A percentile compares a stretch with the other conserved stretches of the same genome.
phyloP scores from a whole-genome alignment of 2,329 filamentous ascomycete genomes.

The Allantophomopsis cytisporea region DNA sequence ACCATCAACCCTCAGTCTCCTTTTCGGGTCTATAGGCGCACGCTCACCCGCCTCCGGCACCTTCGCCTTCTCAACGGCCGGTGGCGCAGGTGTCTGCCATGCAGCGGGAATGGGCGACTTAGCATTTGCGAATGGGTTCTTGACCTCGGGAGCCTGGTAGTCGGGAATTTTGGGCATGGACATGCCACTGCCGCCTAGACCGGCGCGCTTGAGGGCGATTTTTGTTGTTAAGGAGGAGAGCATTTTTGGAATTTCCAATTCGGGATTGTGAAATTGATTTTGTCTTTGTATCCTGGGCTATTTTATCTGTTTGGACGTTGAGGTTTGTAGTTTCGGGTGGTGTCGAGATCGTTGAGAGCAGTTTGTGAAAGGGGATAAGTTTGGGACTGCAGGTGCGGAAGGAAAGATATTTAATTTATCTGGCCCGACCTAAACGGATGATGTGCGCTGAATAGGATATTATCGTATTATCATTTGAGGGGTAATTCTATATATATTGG shows the following conservation, averaged over 20 bases:
- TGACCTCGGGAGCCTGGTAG: slow-evolving; percentile 1
- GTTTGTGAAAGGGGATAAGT: too few species aligned
- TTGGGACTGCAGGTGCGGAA: too few species aligned
- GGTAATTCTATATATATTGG: too few species aligned
- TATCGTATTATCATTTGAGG: too few species aligned
- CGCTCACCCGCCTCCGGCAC: slow-evolving; percentile 10
- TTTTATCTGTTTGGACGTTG: too few species aligned
- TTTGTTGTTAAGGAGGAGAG: slow-evolving; percentile 17
- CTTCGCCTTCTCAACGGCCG: slow-evolving; percentile 12
- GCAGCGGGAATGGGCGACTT: slow-evolving; percentile 11
- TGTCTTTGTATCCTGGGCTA: too few species aligned
- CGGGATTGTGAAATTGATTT: background rate
- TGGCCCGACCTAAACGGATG: too few species aligned
- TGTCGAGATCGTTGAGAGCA: background rate
- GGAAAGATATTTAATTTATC: too few species aligned
- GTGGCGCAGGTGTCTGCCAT: slow-evolving; percentile 14
- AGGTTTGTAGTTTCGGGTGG: background rate
- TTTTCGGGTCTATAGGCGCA: slow-evolving; percentile 10
- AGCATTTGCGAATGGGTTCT: slow-evolving; percentile 15
- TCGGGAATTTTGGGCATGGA: slow-evolving; percentile 4
- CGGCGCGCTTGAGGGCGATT: slow-evolving; percentile 17
- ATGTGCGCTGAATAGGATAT: too few species aligned
- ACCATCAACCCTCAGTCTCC: slow-evolving; percentile 29
- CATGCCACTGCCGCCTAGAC: slow-evolving; percentile 13
- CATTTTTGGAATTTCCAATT: slow-evolving; percentile 6